Percentiles rank a stretch among this genome's conserved stretches.
Evolutionary conservation across 2,329 filamentous ascomycete species (phyloP).

Genomic region (Claviceps cyperi): DNA sequence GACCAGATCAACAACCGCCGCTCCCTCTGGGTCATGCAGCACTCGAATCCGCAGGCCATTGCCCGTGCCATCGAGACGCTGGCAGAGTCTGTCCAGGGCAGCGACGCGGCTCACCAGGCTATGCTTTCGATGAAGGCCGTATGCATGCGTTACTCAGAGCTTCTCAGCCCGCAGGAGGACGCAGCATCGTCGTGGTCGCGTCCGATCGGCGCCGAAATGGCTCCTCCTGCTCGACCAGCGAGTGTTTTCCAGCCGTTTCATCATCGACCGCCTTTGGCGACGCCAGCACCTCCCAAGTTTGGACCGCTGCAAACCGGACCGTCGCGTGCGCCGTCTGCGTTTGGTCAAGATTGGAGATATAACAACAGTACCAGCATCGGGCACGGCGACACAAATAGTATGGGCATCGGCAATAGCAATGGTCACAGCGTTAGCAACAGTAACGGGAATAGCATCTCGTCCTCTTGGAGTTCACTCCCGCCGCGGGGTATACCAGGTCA

Average conservation of each 20-base stretch:
- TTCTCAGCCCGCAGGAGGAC: neutral
- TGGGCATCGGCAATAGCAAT: neutral
- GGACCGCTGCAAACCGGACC: constrained; percentile 16
- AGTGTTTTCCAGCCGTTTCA: constrained; percentile 13
- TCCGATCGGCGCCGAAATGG: neutral
- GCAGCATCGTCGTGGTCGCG: neutral
- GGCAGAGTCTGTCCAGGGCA: constrained; percentile 15
- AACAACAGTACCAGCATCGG: neutral
- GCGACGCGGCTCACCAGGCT: constrained; percentile 13
- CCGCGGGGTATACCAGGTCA: constrained; percentile 2
- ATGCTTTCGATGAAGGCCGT: constrained; percentile 13
- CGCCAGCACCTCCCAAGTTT: constrained; percentile 17
- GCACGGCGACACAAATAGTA: neutral
- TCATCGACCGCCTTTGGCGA: constrained; percentile 8
- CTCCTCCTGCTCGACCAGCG: constrained; percentile 10
- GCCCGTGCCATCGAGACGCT: constrained; percentile 19
- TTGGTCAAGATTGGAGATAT: constrained; percentile 13
- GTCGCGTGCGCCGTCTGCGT: constrained; percentile 14
- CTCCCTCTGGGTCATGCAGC: constrained; percentile 22
- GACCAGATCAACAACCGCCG: constrained; percentile 22
- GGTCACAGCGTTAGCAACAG: neutral
- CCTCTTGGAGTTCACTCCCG: constrained; percentile 11
- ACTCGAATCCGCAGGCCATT: constrained; percentile 17
- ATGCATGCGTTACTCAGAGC: constrained; percentile 1
- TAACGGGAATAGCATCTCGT: neutral